Evolutionary conservation across 2,329 filamentous ascomycete genomes (phyloP).

Genomic region (Chalaropsis thielavioides): DNA sequence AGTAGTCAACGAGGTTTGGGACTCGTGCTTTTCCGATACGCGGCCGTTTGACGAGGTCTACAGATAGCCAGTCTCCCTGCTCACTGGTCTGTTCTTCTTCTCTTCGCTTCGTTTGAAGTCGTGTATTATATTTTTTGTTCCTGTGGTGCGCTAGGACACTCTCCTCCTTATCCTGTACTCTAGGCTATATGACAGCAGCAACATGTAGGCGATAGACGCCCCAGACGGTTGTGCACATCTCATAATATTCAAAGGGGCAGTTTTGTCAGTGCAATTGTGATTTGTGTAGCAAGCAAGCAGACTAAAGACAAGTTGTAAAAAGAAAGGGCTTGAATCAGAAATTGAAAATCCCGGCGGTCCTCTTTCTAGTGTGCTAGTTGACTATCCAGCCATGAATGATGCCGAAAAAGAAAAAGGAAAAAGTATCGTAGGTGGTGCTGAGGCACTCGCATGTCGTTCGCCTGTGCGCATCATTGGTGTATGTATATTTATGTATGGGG

Average conservation of each 20-base stretch:
- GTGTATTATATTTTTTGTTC: neutral
- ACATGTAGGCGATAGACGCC: neutral
- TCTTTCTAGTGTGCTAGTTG: neutral
- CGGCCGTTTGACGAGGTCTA: constrained; percentile 96
- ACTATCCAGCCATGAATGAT: no score
- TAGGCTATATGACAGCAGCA: neutral
- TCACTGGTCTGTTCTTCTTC: neutral
- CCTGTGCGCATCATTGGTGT: neutral
- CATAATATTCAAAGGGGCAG: neutral
- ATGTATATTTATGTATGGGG: neutral
- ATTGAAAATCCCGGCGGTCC: no score
- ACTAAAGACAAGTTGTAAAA: neutral
- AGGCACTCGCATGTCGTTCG: neutral
- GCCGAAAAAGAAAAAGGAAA: neutral
- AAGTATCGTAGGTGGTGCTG: neutral
- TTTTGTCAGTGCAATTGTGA: neutral
- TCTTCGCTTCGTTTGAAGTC: neutral
- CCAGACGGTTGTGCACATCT: neutral
- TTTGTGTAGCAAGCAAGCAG: neutral
- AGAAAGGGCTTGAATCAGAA: neutral
- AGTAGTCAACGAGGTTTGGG: constrained; percentile 96
- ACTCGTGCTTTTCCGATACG: constrained; percentile 89
- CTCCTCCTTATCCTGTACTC: neutral
- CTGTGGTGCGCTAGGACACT: neutral
- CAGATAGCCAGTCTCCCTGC: constrained; percentile 33